phyloP scores from a whole-genome alignment of 768 basidiomycete species.

The Panaeolus papilionaceus region DNA sequence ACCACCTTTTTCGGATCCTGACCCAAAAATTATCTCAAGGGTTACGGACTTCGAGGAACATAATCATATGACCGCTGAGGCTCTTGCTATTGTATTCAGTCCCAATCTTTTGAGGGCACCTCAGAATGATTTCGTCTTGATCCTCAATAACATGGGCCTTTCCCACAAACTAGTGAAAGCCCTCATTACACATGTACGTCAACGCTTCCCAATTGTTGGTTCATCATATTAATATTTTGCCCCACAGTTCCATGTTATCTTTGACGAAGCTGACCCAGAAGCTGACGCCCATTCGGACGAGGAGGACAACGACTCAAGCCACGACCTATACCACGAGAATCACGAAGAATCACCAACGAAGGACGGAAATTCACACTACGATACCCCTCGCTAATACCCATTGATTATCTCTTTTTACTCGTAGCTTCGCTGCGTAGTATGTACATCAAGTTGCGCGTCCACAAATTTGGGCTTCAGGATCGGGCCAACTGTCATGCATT shows the following conservation, averaged over 20 bases:
- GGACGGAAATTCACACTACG: constrained; percentile 25
- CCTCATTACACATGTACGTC: constrained; percentile 75
- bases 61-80: constrained; percentile 90
- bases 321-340: constrained; percentile 28
- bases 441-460: neutral
- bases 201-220: constrained; percentile 1
- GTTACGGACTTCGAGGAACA: constrained; percentile 90
- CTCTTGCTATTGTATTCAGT: constrained; percentile 86
- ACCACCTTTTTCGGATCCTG: neutral
- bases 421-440: neutral
- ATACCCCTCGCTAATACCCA: constrained; percentile 37
- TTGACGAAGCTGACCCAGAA: constrained; percentile 72
- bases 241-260: constrained; percentile 67
- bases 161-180: constrained; percentile 79
- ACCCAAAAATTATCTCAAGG: constrained; percentile 39
- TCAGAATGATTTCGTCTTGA: constrained; percentile 78
- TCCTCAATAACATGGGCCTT: constrained; percentile 81
- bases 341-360: constrained; percentile 22
- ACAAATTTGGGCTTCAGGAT: constrained; percentile 4
- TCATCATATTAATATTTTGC: constrained; percentile 17
- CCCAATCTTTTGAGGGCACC: constrained; percentile 81
- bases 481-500: constrained; percentile 9
- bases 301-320: constrained; percentile 50
- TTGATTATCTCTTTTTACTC: constrained; percentile 24
- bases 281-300: constrained; percentile 67